These are phyloP conservation scores for Phytophthora melonis DNA, from an alignment of 352 stramenopile genomes.

Conservation along the genomic window DNA sequence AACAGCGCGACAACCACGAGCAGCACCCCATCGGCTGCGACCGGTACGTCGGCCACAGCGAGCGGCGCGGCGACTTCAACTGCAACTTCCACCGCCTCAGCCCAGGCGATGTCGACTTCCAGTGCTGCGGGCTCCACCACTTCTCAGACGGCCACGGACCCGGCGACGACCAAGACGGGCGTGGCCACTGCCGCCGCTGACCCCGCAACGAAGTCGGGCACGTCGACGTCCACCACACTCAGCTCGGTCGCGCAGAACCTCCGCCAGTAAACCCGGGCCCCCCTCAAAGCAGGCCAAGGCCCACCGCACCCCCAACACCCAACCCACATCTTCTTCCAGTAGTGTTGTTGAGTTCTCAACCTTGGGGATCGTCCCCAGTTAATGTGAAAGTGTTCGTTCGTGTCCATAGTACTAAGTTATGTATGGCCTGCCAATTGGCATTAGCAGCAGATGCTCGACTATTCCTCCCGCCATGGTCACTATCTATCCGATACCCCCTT, in stretches of 20 bases:
- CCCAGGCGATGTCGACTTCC: conserved; percentile 6
- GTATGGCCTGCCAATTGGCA: background rate
- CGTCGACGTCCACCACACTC: conserved; percentile 15
- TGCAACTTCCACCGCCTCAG: conserved; percentile 13
- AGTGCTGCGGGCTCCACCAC: background rate
- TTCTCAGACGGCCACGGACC: conserved; percentile 6
- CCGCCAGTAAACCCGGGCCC: conserved; percentile 3
- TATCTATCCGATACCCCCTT: background rate
- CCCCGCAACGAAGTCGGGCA: conserved; percentile 15
- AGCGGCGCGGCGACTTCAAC: conserved; percentile 6
- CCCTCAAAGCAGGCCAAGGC: background rate
- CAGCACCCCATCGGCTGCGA: conserved; percentile 1
- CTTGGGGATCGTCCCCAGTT: background rate
- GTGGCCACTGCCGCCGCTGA: conserved; percentile 6
- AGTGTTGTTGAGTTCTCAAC: background rate
- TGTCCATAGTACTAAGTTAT: background rate
- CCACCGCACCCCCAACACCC: background rate
- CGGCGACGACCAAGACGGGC: conserved; percentile 14
- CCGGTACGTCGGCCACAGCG: conserved; percentile 10
- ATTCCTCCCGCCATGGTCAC: background rate
- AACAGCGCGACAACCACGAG: conserved; percentile 2
- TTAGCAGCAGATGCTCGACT: background rate
- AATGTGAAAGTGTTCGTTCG: background rate
- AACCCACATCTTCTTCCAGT: background rate
- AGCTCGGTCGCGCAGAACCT: conserved; percentile 15